A percentile compares a stretch with the other conserved stretches of the same genome.
Conservation (phyloP, 768 basidiomycete genomes). For the Artomyces pyxidatus region DNA sequence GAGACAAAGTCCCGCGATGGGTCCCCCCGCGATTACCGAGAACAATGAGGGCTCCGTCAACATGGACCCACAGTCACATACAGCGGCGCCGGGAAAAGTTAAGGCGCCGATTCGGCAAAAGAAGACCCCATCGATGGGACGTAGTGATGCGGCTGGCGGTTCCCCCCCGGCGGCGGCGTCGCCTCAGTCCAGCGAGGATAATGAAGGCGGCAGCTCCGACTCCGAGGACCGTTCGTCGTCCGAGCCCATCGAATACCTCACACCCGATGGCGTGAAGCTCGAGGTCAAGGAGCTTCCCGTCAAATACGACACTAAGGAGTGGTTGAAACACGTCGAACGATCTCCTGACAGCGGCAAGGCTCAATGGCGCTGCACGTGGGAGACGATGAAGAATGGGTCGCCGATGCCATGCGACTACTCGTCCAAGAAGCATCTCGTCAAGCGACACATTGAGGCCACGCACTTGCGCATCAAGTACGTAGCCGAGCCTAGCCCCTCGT, state of each 20-base stretch:
- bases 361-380: conserved; percentile 35
- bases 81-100: neutral
- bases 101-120: neutral
- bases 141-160: no score
- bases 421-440: conserved; percentile 57
- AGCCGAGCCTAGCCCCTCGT: conserved; percentile 9
- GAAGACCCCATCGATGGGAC: neutral
- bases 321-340: conserved; percentile 11
- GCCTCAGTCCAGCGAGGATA: neutral
- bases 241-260: conserved; percentile 9
- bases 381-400: conserved; percentile 25
- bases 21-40: neutral
- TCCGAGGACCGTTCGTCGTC: conserved; percentile 3
- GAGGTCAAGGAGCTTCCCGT: conserved; percentile 16
- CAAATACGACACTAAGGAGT: conserved; percentile 14
- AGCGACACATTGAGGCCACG: conserved; percentile 57
- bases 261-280: conserved; percentile 13
- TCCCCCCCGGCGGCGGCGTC: neutral
- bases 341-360: conserved; percentile 11
- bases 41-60: neutral
- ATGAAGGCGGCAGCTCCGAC: neutral
- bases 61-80: neutral
- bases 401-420: conserved; percentile 32
- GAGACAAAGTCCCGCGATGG: neutral
- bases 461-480: conserved; percentile 54